These are phyloP conservation scores for Penstemon eatonii DNA, from an alignment of 257 asterid genomes.

Conservation along the genomic window DNA sequence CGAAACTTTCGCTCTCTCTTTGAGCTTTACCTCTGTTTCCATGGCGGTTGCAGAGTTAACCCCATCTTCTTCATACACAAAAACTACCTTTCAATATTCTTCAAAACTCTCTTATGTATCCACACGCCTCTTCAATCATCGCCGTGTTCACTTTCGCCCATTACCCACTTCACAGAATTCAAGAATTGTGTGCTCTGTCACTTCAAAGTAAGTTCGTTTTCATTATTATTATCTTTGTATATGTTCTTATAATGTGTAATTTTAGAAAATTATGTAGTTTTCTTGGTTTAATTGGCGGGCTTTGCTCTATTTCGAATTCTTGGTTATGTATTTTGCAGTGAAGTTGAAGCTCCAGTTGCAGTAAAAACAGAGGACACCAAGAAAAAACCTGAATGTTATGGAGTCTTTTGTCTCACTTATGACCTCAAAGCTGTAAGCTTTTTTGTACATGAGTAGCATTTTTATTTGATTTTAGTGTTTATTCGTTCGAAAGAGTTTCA, in stretches of 20 bases:
- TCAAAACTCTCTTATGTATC: constrained; percentile 55
- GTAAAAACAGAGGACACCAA: constrained; percentile 60
- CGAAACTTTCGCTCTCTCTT: background rate
- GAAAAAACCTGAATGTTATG: constrained; percentile 85
- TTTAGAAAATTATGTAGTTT: background rate
- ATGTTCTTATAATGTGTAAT: background rate
- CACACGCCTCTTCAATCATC: constrained; percentile 37
- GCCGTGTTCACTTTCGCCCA: constrained; percentile 41
- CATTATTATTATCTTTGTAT: background rate
- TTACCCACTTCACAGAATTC: constrained; percentile 34
- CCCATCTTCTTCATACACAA: constrained; percentile 38
- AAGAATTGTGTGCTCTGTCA: constrained; percentile 72
- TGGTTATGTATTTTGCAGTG: constrained; percentile 42
- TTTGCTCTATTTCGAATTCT: constrained; percentile 3
- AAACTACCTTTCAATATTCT: constrained; percentile 39
- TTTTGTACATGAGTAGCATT: constrained; percentile 18
- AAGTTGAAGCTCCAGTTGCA: constrained; percentile 68
- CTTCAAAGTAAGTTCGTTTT: constrained; percentile 52
- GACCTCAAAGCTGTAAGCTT: constrained; percentile 89
- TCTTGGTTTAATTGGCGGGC: background rate
- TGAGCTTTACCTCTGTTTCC: constrained; percentile 29
- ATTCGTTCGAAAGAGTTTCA: background rate
- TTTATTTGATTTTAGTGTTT: background rate
- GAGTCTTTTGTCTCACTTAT: constrained; percentile 96
- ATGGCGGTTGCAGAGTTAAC: constrained; percentile 84